Percentiles rank a stretch among this genome's conserved stretches.
Conservation (phyloP, 1,139 yeast genomes). For the Hansenula lynferdii region DNA sequence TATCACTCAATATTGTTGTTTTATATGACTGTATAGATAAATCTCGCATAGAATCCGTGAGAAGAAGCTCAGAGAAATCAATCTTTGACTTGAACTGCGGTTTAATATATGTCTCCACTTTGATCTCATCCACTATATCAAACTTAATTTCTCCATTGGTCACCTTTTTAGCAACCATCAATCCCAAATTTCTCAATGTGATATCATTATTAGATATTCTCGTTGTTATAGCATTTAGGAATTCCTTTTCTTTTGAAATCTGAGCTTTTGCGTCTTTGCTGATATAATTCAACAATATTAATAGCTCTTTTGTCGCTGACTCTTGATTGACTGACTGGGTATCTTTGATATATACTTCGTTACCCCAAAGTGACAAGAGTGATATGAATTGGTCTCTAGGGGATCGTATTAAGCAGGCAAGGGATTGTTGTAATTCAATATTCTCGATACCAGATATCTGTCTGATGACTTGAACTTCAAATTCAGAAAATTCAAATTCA, state of each 20-base stretch:
- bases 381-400: conserved; percentile 1
- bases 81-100: conserved; percentile 9
- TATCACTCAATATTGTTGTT: conserved; percentile 7
- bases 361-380: conserved; percentile 21
- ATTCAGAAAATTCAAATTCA: conserved; percentile 9
- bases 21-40: conserved; percentile 12
- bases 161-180: conserved; percentile 31
- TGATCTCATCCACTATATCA: conserved; percentile 25
- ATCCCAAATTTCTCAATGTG: conserved; percentile 28
- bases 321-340: conserved; percentile 11
- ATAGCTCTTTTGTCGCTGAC: conserved; percentile 17
- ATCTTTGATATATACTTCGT: conserved; percentile 17
- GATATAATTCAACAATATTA: conserved; percentile 18
- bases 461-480: conserved; percentile 12
- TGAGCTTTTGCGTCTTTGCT: conserved; percentile 8
- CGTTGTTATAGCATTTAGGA: conserved; percentile 29
- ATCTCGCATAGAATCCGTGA: conserved; percentile 9
- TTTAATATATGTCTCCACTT: conserved; percentile 13
- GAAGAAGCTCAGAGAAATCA: conserved; percentile 19
- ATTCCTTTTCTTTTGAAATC: conserved; percentile 21
- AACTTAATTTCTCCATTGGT: conserved; percentile 26
- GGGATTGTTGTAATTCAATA: conserved; percentile 19
- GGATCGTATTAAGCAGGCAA: conserved; percentile 10
- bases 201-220: conserved; percentile 25
- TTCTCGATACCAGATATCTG: conserved; percentile 17